Conservation (phyloP, 768 basidiomycete species). For the Lentinula lateritia region DNA sequence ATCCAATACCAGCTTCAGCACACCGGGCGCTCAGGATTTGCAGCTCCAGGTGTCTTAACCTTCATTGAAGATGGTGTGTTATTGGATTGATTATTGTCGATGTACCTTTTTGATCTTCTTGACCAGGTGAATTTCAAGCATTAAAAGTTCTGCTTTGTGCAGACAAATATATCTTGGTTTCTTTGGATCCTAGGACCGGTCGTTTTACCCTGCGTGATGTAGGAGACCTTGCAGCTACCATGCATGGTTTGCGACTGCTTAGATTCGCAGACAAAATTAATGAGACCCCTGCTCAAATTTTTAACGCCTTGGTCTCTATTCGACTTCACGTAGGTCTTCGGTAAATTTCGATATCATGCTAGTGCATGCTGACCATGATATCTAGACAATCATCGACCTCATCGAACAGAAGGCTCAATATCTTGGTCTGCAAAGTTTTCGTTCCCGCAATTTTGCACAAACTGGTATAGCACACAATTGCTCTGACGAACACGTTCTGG, state of each 20-base stretch:
- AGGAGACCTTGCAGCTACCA: constrained; percentile 72
- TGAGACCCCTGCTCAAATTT: constrained; percentile 56
- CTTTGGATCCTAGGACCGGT: constrained; percentile 77
- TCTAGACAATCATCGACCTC: constrained; percentile 75
- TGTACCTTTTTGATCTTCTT: background rate
- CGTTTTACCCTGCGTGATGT: constrained; percentile 74
- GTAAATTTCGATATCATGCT: background rate
- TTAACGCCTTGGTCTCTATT: constrained; percentile 51
- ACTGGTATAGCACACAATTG: constrained; percentile 42
- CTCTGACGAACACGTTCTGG: background rate
- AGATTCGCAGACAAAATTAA: constrained; percentile 59
- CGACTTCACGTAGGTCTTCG: constrained; percentile 52
- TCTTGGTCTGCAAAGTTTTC: constrained; percentile 74
- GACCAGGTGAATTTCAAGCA: constrained; percentile 46
- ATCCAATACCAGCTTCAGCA: constrained; percentile 47
- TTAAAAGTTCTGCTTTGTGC: constrained; percentile 70
- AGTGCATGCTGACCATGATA: background rate
- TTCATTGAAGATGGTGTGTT: constrained; percentile 51
- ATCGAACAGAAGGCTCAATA: constrained; percentile 84
- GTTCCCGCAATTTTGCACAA: constrained; percentile 57
- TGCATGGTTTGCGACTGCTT: constrained; percentile 63
- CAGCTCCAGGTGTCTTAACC: constrained; percentile 51
- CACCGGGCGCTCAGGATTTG: constrained; percentile 53
- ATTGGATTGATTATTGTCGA: background rate
- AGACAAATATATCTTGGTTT: constrained; percentile 70